Percentiles rank a stretch among this genome's conserved stretches.
These are phyloP conservation scores for Gentiana macrophylla DNA, from an alignment of 257 asterid species.

Conservation along the genomic window DNA sequence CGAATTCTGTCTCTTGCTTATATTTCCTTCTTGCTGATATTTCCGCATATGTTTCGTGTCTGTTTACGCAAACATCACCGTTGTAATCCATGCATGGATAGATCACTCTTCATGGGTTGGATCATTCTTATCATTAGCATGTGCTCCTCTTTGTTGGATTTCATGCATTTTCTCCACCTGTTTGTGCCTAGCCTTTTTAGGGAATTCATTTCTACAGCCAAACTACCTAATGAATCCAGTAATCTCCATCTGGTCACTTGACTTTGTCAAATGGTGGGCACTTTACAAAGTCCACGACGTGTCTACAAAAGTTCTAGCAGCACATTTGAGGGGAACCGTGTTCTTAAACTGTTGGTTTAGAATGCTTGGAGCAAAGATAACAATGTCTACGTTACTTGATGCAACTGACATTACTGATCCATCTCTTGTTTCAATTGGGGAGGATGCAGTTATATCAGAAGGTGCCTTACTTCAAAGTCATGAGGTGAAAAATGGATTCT, in stretches of 20 bases:
- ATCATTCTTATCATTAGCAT: slow-evolving; percentile 26
- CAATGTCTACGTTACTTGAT: slow-evolving; percentile 43
- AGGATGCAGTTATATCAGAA: slow-evolving; percentile 51
- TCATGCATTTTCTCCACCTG: slow-evolving; percentile 58
- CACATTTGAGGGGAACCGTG: slow-evolving; percentile 62
- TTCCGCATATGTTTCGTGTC: slow-evolving; percentile 48
- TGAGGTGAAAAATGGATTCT: slow-evolving; percentile 47
- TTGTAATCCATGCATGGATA: slow-evolving; percentile 9
- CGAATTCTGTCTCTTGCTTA: slow-evolving; percentile 45
- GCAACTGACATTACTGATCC: slow-evolving; percentile 64
- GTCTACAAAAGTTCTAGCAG: slow-evolving; percentile 57
- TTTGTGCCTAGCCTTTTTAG: slow-evolving; percentile 42
- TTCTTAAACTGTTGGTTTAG: slow-evolving; percentile 53
- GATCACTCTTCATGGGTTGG: slow-evolving; percentile 24
- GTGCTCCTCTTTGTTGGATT: slow-evolving; percentile 64
- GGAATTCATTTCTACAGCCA: slow-evolving; percentile 64
- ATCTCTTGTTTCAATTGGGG: slow-evolving; percentile 44
- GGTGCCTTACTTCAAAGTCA: slow-evolving; percentile 62
- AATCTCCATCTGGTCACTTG: slow-evolving; percentile 53
- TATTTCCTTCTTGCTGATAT: slow-evolving; percentile 35
- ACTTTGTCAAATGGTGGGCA: slow-evolving; percentile 72
- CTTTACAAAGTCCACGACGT: slow-evolving; percentile 54
- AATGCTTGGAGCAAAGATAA: slow-evolving; percentile 53
- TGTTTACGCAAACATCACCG: slow-evolving; percentile 18
- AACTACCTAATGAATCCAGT: slow-evolving; percentile 48